Conservation (phyloP, 1,284 basidiomycete species). For the Pholiota adiposa region DNA sequence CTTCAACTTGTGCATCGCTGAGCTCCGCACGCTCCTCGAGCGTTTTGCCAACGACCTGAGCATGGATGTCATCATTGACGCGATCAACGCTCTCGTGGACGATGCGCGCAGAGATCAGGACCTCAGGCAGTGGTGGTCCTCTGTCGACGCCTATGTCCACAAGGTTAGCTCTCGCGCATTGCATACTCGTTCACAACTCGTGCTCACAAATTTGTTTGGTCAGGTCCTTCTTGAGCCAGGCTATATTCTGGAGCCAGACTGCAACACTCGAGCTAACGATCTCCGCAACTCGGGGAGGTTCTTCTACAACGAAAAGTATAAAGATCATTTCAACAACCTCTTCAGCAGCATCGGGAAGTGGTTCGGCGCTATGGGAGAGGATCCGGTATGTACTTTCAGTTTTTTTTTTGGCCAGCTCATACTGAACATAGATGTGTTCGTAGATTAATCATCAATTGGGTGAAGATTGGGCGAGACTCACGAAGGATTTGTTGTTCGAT, state of each 20-base stretch:
- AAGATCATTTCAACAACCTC: conserved; percentile 80
- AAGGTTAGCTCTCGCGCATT: conserved; percentile 50
- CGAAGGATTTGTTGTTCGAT: conserved; percentile 83
- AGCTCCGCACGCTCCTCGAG: conserved; percentile 85
- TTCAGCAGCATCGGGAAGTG: conserved; percentile 75
- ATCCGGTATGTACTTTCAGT: conserved; percentile 56
- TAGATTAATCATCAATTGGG: conserved; percentile 62
- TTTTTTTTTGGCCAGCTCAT: neutral
- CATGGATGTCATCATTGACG: conserved; percentile 72
- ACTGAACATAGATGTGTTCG: no score
- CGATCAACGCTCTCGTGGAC: conserved; percentile 75
- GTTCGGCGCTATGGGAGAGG: conserved; percentile 85
- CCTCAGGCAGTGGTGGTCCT: conserved; percentile 78
- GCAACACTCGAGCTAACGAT: conserved; percentile 61
- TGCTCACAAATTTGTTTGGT: neutral
- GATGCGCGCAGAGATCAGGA: conserved; percentile 81
- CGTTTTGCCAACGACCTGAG: conserved; percentile 85
- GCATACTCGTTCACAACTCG: no score
- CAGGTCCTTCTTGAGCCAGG: conserved; percentile 85
- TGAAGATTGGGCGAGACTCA: conserved; percentile 83
- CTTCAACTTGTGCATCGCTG: conserved; percentile 60
- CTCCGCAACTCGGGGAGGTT: conserved; percentile 72
- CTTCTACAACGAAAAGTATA: conserved; percentile 89
- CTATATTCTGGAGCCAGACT: conserved; percentile 84
- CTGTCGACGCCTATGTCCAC: conserved; percentile 69